Evolutionary conservation across 768 basidiomycete species (phyloP).

Genomic region (Rhizopogon sp.): DNA sequence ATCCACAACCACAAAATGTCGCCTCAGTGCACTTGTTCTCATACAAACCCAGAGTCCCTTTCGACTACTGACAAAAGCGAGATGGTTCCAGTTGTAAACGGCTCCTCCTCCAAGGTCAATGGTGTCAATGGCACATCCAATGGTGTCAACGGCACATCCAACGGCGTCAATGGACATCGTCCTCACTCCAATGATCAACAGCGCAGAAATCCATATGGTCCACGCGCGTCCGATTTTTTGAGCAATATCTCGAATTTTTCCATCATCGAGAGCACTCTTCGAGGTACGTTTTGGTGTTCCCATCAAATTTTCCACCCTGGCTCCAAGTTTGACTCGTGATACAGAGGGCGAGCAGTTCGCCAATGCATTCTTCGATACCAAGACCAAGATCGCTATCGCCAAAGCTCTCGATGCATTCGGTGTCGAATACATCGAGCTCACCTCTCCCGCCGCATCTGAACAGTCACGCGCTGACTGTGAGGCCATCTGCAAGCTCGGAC

Average conservation of each 20-base stretch:
- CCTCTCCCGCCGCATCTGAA: constrained; percentile 95
- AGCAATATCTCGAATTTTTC: constrained; percentile 92
- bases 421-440: constrained; percentile 99
- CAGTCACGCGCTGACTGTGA: constrained; percentile 93
- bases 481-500: constrained; percentile 97
- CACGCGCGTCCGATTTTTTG: constrained; percentile 87
- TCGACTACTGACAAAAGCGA: constrained; percentile 40
- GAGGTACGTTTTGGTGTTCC: constrained; percentile 54
- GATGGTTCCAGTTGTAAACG: constrained; percentile 68
- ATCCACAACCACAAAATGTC: not conserved
- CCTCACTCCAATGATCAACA: constrained; percentile 34
- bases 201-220: constrained; percentile 75
- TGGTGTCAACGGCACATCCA: constrained; percentile 33
- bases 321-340: constrained; percentile 7
- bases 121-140: constrained; percentile 32
- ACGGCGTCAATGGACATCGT: constrained; percentile 22
- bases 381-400: constrained; percentile 99
- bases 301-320: not conserved
- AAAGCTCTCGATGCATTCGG: constrained; percentile 98
- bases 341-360: constrained; percentile 98
- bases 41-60: constrained; percentile 45
- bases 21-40: constrained; percentile 39
- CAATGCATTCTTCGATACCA: constrained; percentile 99
- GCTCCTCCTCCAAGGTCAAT: constrained; percentile 23
- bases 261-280: constrained; percentile 94